Evolutionary conservation across 257 asterid genomes (phyloP), one percentile per base, ranked within the genome.

Genomic region (Ajuga chamaepitys): DNA sequence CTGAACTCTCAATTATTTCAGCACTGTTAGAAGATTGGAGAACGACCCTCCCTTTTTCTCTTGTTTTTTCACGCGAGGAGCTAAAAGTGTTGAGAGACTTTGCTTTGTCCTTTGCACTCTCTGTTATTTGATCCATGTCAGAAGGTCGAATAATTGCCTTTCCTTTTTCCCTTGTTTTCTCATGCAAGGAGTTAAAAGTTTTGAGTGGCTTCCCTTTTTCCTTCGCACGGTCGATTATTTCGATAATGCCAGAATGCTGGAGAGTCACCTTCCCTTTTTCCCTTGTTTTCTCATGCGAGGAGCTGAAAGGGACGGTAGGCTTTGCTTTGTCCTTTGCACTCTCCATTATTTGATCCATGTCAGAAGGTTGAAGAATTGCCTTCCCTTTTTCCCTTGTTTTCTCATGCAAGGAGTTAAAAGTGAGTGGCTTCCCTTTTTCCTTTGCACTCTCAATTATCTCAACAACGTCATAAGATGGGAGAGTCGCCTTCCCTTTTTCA

Each of bases 351-450:
- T 68, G 74, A 72, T 60, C 64, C 12, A 20, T 40, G 20, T 50
- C 44, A 17, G 71, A 42, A 10, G 71, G 16, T 10, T 32, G 46
- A 45, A 58, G n/a, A n/a, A n/a, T 38, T 2, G 37, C 61, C 73
- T 75, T 65, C 70, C 74, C 72, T 56, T 62, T 73, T 54, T 78
- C 74, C 71, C 58, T 62, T 58, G 74, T 20, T 68, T 58, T 74
- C 70, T 69, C 73, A 66, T 42, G 30, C 3, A 24, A 55, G 54
- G 70, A 54, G 62, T 56, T 54, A 48, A 66, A 28, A 57, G 74
- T 53, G 66, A 42, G 78, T 58, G 84, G 75, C 73, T 75, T 77
- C 59, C 61, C 74, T 57, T 78, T 74, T 58, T 74, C 81, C 54
- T 74, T 60, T 38, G 64, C 70, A 45, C 71, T 77, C 68, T 74